Evolutionary conservation across 192 early-diverging fungal species (phyloP).

Genomic region (Entomortierella chlamydospora): DNA sequence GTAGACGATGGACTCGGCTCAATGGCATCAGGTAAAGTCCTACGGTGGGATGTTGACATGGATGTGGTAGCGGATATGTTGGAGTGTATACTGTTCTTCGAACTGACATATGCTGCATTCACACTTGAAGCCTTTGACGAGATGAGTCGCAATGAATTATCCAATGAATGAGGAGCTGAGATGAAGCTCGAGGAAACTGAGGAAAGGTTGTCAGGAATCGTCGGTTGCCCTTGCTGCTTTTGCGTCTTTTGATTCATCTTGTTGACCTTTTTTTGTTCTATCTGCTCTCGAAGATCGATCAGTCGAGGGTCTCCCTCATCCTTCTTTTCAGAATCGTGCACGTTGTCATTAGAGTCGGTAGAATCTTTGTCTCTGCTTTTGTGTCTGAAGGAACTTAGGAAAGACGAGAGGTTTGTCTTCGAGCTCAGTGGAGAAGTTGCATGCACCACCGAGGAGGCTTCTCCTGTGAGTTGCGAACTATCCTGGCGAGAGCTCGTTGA

Average conservation of each 20-base stretch:
- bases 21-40: too few species aligned
- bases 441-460: neutral
- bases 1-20: too few species aligned
- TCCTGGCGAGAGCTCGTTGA: neutral
- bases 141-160: neutral
- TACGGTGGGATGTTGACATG: too few species aligned
- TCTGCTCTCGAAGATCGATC: slow-evolving; percentile 34
- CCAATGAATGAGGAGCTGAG: neutral
- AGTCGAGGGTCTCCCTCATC: neutral
- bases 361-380: neutral
- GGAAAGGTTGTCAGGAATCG: neutral
- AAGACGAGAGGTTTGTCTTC: slow-evolving; percentile 30
- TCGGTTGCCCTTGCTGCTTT: slow-evolving; percentile 2
- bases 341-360: neutral
- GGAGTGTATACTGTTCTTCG: too few species aligned
- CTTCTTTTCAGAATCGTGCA: neutral
- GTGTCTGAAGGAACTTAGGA: slow-evolving; percentile 19
- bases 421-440: slow-evolving; percentile 15
- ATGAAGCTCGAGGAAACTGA: too few species aligned
- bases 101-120: too few species aligned
- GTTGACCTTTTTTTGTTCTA: slow-evolving; percentile 37
- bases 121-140: too few species aligned
- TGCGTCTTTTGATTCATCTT: slow-evolving; percentile 5
- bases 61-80: too few species aligned
- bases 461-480: slow-evolving; percentile 20